A percentile compares a stretch with the other conserved stretches of the same genome.
phyloP scores from a whole-genome alignment of 2,329 filamentous ascomycete species.

The Microdochium paspali region DNA sequence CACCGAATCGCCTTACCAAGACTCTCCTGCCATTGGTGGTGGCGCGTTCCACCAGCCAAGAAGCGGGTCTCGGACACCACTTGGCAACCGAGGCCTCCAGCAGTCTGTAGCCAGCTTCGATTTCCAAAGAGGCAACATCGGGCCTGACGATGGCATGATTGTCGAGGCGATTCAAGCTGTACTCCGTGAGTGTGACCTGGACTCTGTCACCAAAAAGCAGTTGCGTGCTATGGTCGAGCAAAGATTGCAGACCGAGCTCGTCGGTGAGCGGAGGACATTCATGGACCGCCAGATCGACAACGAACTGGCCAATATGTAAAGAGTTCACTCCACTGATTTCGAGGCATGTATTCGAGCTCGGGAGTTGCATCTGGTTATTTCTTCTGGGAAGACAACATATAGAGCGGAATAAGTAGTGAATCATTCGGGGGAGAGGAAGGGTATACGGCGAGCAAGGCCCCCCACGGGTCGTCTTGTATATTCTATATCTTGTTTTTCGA shows the following conservation, averaged over 20 bases:
- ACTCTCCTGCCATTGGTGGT: conserved; percentile 23
- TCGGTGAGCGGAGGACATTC: conserved; percentile 78
- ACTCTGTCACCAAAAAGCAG: conserved; percentile 98
- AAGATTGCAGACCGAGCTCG: conserved; percentile 79
- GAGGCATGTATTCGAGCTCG: no score
- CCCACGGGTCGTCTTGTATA: background rate
- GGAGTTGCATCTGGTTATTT: no score
- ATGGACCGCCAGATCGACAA: conserved; percentile 89
- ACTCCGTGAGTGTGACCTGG: conserved; percentile 80
- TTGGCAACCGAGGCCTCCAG: conserved; percentile 31
- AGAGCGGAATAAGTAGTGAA: background rate
- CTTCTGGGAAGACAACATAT: no score
- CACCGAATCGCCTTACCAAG: conserved; percentile 49
- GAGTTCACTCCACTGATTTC: no score
- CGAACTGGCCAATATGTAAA: conserved; percentile 86
- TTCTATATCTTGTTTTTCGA: background rate
- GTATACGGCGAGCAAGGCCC: no score
- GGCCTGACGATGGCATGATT: conserved; percentile 72
- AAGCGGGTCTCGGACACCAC: conserved; percentile 37
- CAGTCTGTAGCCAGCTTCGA: conserved; percentile 47
- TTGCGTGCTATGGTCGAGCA: conserved; percentile 86
- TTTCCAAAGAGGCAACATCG: conserved; percentile 47
- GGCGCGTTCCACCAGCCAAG: conserved; percentile 40
- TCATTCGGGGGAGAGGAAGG: background rate
- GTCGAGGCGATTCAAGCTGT: conserved; percentile 77